Percentiles rank a stretch among this genome's conserved stretches.
These are phyloP conservation scores for Penstemon newberryi DNA, from an alignment of 257 asterid species.

Conservation along the genomic window DNA sequence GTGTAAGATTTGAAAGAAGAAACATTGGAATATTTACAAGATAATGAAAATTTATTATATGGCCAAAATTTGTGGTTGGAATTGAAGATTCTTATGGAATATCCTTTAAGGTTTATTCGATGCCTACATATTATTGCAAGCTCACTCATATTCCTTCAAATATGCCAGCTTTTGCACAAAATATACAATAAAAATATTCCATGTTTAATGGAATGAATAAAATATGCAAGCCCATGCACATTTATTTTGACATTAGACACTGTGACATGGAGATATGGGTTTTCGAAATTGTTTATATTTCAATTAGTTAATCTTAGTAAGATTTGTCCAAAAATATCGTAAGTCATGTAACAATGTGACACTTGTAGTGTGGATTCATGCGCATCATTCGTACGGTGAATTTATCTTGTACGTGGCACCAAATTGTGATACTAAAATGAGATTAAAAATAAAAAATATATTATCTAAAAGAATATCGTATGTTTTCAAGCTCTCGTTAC, in stretches of 20 bases:
- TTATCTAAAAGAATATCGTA: no score
- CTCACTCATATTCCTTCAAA: background rate
- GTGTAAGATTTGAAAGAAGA: background rate
- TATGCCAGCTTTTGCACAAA: background rate
- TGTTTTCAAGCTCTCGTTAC: no score
- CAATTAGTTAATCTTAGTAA: no score
- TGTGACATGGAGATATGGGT: background rate
- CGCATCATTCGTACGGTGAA: no score
- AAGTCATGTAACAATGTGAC: no score
- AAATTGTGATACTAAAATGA: no score
- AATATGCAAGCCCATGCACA: background rate
- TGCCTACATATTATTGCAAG: conserved; percentile 1
- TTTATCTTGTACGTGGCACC: no score
- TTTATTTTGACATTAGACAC: background rate
- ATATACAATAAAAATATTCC: background rate
- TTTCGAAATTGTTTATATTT: background rate
- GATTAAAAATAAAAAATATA: no score
- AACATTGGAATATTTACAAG: background rate
- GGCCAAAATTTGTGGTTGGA: conserved; percentile 24
- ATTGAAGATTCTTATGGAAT: conserved; percentile 38
- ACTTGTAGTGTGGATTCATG: no score
- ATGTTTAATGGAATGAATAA: background rate
- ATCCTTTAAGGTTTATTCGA: conserved; percentile 33
- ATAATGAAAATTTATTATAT: conserved; percentile 20
- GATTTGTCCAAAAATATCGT: no score